phyloP scores from a whole-genome alignment of 225 moss, liverwort and hornwort species.

The Polytrichum formosum region DNA sequence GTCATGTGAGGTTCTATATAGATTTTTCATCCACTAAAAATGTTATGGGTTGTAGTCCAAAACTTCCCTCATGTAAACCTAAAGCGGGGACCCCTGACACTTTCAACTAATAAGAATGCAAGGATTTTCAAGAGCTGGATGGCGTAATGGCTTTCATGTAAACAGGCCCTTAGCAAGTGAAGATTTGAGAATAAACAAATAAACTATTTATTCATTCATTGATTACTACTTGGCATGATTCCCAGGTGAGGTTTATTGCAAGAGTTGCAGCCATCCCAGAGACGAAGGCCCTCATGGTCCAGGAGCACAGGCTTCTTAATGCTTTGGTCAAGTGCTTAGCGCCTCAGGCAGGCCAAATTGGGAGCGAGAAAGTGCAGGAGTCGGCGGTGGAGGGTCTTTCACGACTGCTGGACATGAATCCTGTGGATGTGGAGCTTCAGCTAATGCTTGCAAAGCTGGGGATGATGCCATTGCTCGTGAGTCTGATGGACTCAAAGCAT shows the following conservation, averaged over 20 bases:
- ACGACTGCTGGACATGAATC: slow-evolving; percentile 26
- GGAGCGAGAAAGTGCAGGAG: slow-evolving; percentile 30
- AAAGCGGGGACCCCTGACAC: too few relatives aligned
- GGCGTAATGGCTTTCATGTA: too few relatives aligned
- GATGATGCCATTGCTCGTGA: slow-evolving; percentile 25
- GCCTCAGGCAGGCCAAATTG: not conserved
- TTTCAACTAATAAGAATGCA: too few relatives aligned
- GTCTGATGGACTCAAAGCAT: slow-evolving; percentile 20
- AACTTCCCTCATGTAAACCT: too few relatives aligned
- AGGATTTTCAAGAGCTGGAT: too few relatives aligned
- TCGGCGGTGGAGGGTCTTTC: slow-evolving; percentile 33
- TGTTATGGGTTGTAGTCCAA: too few relatives aligned
- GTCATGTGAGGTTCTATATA: too few relatives aligned
- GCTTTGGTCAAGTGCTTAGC: slow-evolving; percentile 35
- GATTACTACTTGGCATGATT: too few relatives aligned
- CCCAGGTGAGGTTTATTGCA: slow-evolving; percentile 27
- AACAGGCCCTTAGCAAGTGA: too few relatives aligned
- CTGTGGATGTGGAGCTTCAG: slow-evolving; percentile 15
- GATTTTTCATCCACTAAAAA: too few relatives aligned
- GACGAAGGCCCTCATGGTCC: slow-evolving; percentile 13
- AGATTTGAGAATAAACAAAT: too few relatives aligned
- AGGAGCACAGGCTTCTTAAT: slow-evolving; percentile 12
- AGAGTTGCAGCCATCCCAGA: slow-evolving; percentile 29
- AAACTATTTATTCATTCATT: too few relatives aligned
- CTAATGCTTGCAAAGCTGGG: slow-evolving; percentile 26